These are phyloP conservation scores for Amanita molliuscula DNA, from an alignment of 768 basidiomycete genomes.

Conservation along the genomic window DNA sequence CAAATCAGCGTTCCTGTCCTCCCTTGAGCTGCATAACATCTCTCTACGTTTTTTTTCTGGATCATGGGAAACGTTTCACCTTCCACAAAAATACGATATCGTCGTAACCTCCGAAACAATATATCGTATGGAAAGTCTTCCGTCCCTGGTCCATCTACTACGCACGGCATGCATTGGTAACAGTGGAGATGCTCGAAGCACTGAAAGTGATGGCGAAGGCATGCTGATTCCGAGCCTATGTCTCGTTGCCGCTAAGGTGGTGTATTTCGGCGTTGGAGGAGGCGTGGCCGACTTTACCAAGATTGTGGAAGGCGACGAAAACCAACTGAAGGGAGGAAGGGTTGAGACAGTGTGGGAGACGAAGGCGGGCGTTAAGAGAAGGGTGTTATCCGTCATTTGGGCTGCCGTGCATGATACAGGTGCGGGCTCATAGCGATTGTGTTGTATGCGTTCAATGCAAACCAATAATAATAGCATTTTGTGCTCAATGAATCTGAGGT, in stretches of 20 bases:
- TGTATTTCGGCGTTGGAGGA: constrained; percentile 95
- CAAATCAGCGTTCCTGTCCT: constrained; percentile 49
- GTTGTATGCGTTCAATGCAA: too few species aligned
- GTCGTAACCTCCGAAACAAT: constrained; percentile 91
- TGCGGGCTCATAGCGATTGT: too few species aligned
- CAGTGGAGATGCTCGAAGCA: background rate
- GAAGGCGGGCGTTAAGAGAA: constrained; percentile 61
- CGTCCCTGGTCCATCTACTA: constrained; percentile 47
- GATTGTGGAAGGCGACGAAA: constrained; percentile 31
- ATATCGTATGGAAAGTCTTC: constrained; percentile 60
- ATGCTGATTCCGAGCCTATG: constrained; percentile 25
- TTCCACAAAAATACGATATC: constrained; percentile 44
- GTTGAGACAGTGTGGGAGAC: constrained; percentile 58
- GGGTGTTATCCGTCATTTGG: constrained; percentile 59
- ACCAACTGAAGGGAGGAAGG: constrained; percentile 18
- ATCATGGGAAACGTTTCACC: constrained; percentile 58
- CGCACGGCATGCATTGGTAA: constrained; percentile 20
- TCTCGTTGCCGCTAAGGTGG: constrained; percentile 81
- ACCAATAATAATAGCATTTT: too few species aligned
- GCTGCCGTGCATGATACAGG: background rate
- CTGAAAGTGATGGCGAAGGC: background rate
- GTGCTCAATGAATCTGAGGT: too few species aligned
- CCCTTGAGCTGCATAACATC: constrained; percentile 45
- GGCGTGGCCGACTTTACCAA: constrained; percentile 68
- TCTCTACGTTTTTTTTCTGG: constrained; percentile 71